These are phyloP conservation scores for Pulveroboletus sp. DNA, from an alignment of 768 basidiomycete species.

Conservation along the genomic window DNA sequence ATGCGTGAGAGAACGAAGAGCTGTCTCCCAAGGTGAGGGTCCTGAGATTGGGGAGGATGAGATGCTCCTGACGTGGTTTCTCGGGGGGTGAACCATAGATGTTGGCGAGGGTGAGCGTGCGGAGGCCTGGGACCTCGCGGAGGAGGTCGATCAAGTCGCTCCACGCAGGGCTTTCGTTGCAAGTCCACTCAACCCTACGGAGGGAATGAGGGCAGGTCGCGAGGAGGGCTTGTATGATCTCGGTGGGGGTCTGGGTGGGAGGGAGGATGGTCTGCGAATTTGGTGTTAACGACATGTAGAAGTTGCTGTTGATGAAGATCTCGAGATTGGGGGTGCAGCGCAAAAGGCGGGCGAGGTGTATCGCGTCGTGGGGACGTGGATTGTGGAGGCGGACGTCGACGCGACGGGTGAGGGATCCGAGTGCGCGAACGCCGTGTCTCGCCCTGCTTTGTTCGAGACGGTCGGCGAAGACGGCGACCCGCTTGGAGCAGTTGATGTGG, in stretches of 20 bases:
- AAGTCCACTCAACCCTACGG: conserved; percentile 43
- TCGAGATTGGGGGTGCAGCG: conserved; percentile 41
- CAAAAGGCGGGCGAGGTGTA: conserved; percentile 35
- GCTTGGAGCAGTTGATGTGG: conserved; percentile 33
- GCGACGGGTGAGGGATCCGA: conserved; percentile 40
- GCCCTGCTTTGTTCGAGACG: conserved; percentile 31
- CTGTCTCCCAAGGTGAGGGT: conserved; percentile 41
- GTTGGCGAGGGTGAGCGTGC: conserved; percentile 40
- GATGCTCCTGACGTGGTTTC: conserved; percentile 19
- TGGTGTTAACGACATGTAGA: conserved; percentile 23
- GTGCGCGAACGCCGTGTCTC: conserved; percentile 18
- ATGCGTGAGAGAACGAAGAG: conserved; percentile 30
- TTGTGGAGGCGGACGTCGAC: conserved; percentile 41
- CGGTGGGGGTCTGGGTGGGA: conserved; percentile 25
- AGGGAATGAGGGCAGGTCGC: conserved; percentile 33
- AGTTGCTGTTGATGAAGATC: conserved; percentile 41
- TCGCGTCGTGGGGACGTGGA: conserved; percentile 18
- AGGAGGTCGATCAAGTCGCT: conserved; percentile 37
- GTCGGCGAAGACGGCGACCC: conserved; percentile 33
- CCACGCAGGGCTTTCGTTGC: conserved; percentile 42
- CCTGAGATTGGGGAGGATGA: conserved; percentile 36
- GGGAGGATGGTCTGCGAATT: conserved; percentile 19
- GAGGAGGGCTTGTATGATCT: conserved; percentile 35
- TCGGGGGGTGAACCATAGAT: conserved; percentile 34
- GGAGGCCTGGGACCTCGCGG: conserved; percentile 31